Conservation (phyloP, 768 basidiomycete species). For the Boletus subcaerulescens region DNA sequence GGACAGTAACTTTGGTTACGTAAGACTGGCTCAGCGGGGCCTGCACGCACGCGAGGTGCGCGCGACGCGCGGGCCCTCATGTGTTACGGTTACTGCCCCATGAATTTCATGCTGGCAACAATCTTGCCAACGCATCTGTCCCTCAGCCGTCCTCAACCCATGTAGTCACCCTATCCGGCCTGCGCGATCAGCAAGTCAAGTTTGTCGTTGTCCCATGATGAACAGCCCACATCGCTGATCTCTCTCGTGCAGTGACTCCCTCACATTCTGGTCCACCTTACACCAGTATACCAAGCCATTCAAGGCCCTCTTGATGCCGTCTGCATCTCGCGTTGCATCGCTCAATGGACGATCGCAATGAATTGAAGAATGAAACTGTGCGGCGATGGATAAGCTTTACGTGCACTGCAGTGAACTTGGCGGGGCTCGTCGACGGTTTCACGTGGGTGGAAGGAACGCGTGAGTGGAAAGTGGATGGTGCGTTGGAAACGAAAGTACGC, state of each 20-base stretch:
- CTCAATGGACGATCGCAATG: conserved; percentile 38
- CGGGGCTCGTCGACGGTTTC: conserved; percentile 73
- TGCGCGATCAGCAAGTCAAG: no score
- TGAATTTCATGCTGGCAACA: no score
- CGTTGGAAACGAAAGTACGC: conserved; percentile 63
- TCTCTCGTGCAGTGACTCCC: conserved; percentile 27
- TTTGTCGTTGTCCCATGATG: no score
- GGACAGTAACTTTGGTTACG: no score
- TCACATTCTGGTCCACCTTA: conserved; percentile 45
- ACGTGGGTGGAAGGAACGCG: conserved; percentile 56
- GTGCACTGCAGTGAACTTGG: conserved; percentile 66
- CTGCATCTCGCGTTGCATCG: conserved; percentile 35
- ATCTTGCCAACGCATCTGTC: no score
- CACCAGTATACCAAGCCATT: conserved; percentile 41
- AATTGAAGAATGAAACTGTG: conserved; percentile 37
- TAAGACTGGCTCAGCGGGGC: no score
- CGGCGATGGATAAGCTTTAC: conserved; percentile 75
- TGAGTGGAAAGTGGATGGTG: conserved; percentile 63
- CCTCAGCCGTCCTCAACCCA: no score
- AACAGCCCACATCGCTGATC: no score
- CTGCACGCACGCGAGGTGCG: no score
- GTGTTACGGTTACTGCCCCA: no score
- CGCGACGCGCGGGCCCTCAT: no score
- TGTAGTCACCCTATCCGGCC: no score
- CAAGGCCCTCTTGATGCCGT: conserved; percentile 32